phyloP scores from a whole-genome alignment of 805 yeast species.

The Teunomyces aglyptinius region DNA sequence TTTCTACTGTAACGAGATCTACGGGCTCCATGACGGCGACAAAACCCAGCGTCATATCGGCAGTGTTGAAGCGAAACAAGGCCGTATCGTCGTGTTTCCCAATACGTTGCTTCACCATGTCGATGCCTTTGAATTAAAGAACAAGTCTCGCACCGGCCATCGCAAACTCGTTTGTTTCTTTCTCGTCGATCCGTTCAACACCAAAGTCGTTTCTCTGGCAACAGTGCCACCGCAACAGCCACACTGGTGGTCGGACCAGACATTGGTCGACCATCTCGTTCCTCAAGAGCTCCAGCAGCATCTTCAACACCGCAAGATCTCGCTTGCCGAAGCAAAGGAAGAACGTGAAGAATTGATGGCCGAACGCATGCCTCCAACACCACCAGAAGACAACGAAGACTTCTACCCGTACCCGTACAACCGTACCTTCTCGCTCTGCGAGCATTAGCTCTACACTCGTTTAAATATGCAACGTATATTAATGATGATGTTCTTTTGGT shows the following conservation, averaged over 20 bases:
- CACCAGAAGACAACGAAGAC: background rate
- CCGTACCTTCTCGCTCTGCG: background rate
- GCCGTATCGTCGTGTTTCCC: conserved; percentile 35
- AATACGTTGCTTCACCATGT: conserved; percentile 39
- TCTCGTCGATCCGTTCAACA: conserved; percentile 34
- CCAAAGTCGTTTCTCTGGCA: conserved; percentile 23
- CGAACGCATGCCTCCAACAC: background rate
- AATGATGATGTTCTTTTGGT: conserved; percentile 24
- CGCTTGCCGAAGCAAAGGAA: too few species aligned
- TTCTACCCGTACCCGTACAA: background rate
- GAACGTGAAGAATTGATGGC: background rate
- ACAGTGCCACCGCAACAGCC: conserved; percentile 39
- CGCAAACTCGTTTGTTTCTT: conserved; percentile 41
- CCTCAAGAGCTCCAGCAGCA: background rate
- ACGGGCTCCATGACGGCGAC: conserved; percentile 30
- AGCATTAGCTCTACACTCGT: conserved; percentile 1
- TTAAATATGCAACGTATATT: background rate
- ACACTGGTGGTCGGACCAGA: conserved; percentile 27
- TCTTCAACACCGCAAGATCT: too few species aligned
- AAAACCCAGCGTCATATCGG: conserved; percentile 23
- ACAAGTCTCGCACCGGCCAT: conserved; percentile 33
- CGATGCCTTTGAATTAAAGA: conserved; percentile 34
- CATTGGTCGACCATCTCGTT: conserved; percentile 7
- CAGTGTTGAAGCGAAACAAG: conserved; percentile 21
- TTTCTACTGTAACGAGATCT: conserved; percentile 20